Evolutionary conservation across 23 red algal genomes (phyloP).

Genomic region (Porphyridium purpureum): DNA sequence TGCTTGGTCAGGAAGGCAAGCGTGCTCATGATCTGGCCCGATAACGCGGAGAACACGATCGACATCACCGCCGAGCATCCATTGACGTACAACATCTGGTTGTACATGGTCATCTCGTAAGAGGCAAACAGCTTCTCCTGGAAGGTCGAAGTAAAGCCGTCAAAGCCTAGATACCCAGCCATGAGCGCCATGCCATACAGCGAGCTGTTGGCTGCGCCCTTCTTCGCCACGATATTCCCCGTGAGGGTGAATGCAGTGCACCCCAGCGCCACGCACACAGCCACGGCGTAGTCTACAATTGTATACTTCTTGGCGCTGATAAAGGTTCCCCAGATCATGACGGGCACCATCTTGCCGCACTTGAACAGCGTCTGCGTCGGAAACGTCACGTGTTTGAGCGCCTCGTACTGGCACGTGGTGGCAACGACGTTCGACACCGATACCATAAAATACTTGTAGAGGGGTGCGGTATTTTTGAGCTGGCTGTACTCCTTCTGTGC

Average conservation of each 20-base stretch:
- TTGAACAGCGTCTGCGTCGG: conserved; percentile 88
- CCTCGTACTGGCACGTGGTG: conserved; percentile 82
- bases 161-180: conserved; percentile 82
- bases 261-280: conserved; percentile 56
- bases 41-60: conserved; percentile 24
- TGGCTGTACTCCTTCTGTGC: conserved; percentile 24
- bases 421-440: conserved; percentile 83
- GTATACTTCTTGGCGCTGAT: conserved; percentile 69
- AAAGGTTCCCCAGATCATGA: conserved; percentile 76
- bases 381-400: conserved; percentile 79
- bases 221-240: conserved; percentile 69
- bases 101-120: conserved; percentile 87
- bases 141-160: conserved; percentile 90
- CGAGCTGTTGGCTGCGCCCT: conserved; percentile 25
- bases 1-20: conserved; percentile 42
- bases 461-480: conserved; percentile 44
- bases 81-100: conserved; percentile 95
- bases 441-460: conserved; percentile 84
- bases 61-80: conserved; percentile 45
- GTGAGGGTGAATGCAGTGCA: conserved; percentile 66
- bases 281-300: conserved; percentile 59
- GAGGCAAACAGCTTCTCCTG: conserved; percentile 88
- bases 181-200: conserved; percentile 69
- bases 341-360: conserved; percentile 93
- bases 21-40: conserved; percentile 29